Evolutionary conservation across 2,329 filamentous ascomycete genomes (phyloP).

Genomic region (Metarhizium guizhouense): DNA sequence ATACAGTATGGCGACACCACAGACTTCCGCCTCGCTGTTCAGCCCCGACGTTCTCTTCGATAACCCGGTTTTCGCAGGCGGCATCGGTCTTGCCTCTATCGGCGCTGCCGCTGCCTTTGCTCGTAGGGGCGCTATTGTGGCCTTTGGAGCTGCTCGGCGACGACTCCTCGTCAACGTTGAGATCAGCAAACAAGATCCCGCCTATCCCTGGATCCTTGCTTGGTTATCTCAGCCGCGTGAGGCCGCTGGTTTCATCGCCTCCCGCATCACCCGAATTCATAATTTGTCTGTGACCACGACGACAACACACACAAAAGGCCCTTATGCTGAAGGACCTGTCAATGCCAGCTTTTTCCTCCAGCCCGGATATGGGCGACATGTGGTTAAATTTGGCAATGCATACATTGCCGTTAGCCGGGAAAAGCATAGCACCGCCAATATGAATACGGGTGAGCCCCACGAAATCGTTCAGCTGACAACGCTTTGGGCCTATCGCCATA

Average conservation of each 20-base stretch:
- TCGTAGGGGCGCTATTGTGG: conserved; percentile 65
- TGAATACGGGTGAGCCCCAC: conserved; percentile 79
- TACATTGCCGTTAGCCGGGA: conserved; percentile 83
- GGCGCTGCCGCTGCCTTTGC: conserved; percentile 75
- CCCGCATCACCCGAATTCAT: conserved; percentile 49
- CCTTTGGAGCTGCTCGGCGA: conserved; percentile 65
- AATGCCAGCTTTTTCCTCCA: conserved; percentile 80
- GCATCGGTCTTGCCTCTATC: conserved; percentile 84
- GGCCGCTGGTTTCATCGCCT: conserved; percentile 48
- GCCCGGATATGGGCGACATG: conserved; percentile 81
- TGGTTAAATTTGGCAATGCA: conserved; percentile 77
- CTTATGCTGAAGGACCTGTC: conserved; percentile 53
- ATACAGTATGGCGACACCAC: conserved; percentile 21
- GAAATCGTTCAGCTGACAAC: conserved; percentile 91
- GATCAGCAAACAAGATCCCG: conserved; percentile 87
- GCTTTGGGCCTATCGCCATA: conserved; percentile 76
- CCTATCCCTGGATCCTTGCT: conserved; percentile 87
- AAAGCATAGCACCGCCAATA: conserved; percentile 74
- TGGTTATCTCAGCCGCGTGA: conserved; percentile 85
- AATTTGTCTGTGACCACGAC: conserved; percentile 50
- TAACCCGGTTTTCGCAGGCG: conserved; percentile 58
- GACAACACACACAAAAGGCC: conserved; percentile 49
- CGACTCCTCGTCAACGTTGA: conserved; percentile 92
- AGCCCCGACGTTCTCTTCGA: conserved; percentile 51
- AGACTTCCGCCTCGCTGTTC: conserved; percentile 25